Percentiles rank a stretch among this genome's conserved stretches.
These are phyloP conservation scores for Dendrobium huoshanense DNA, from an alignment of 106 monocot genomes.

Conservation along the genomic window DNA sequence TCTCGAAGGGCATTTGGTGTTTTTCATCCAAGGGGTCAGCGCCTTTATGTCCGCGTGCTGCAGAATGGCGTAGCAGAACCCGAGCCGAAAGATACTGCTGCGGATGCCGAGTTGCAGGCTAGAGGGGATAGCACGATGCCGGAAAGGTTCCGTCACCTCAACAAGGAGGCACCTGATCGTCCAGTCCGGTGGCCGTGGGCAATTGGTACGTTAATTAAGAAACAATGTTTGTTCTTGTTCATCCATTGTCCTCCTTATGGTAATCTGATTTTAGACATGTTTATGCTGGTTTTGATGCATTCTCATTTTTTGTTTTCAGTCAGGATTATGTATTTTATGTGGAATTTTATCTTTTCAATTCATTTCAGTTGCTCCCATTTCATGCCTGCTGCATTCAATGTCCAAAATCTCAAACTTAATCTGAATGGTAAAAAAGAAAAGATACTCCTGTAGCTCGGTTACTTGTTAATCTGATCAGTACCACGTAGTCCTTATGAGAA, in stretches of 20 bases:
- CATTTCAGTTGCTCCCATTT: too few species aligned
- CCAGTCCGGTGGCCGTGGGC: conserved; percentile 47
- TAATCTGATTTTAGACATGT: not conserved
- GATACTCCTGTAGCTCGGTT: too few species aligned
- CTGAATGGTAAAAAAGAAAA: too few species aligned
- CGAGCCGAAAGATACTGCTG: not conserved
- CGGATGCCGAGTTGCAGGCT: conserved; percentile 10
- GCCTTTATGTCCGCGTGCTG: not conserved
- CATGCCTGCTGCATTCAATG: too few species aligned
- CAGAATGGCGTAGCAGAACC: conserved; percentile 9
- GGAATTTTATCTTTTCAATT: not conserved
- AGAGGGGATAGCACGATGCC: conserved; percentile 48
- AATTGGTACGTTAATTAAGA: conserved; percentile 14
- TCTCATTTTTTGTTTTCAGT: not conserved
- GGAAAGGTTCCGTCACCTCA: conserved; percentile 37
- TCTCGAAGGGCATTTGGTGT: not conserved
- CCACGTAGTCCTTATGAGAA: too few species aligned
- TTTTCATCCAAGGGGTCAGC: not conserved
- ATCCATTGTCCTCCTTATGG: not conserved
- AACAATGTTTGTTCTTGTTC: not conserved
- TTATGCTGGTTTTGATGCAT: not conserved
- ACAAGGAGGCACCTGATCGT: conserved; percentile 32
- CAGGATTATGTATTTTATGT: not conserved
- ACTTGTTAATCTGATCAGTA: too few species aligned
- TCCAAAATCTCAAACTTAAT: too few species aligned